A percentile compares a stretch with the other conserved stretches of the same genome.
phyloP scores from a whole-genome alignment of 2,329 filamentous ascomycete genomes.

The Ophiostoma sp. region DNA sequence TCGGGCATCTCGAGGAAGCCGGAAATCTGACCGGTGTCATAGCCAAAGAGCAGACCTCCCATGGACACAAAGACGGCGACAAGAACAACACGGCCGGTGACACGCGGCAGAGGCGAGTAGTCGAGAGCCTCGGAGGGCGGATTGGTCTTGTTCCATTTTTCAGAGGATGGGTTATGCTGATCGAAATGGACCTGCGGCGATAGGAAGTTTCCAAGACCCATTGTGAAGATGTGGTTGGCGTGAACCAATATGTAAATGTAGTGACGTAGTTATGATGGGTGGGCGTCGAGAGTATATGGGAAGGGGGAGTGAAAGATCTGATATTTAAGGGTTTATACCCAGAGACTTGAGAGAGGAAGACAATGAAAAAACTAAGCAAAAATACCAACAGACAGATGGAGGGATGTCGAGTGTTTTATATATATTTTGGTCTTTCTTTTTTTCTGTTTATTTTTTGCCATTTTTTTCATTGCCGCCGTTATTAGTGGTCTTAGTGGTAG shows the following conservation, averaged over 20 bases:
- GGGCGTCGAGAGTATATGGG: background rate
- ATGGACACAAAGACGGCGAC: constrained; percentile 27
- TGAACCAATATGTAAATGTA: background rate
- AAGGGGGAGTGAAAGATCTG: background rate
- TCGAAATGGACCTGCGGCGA: constrained; percentile 23
- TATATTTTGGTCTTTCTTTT: background rate
- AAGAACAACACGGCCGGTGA: constrained; percentile 22
- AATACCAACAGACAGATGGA: background rate
- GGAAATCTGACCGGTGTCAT: constrained; percentile 58
- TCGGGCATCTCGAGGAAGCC: constrained; percentile 47
- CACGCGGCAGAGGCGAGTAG: constrained; percentile 24
- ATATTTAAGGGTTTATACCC: background rate
- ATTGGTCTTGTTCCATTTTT: constrained; percentile 20
- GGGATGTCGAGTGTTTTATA: background rate
- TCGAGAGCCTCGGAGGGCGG: constrained; percentile 23
- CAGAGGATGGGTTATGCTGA: constrained; percentile 22
- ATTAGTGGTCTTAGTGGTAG: background rate
- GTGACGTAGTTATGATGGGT: background rate
- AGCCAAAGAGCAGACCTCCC: constrained; percentile 38
- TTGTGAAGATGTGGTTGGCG: background rate
- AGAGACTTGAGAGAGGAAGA: background rate
- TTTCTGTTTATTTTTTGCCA: background rate
- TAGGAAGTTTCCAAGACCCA: constrained; percentile 8
- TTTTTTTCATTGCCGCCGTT: background rate
- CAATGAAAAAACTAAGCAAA: background rate